Base-by-base conservation (phyloP, 2,329 filamentous ascomycete species). In the Penicillium rolfsii region DNA sequence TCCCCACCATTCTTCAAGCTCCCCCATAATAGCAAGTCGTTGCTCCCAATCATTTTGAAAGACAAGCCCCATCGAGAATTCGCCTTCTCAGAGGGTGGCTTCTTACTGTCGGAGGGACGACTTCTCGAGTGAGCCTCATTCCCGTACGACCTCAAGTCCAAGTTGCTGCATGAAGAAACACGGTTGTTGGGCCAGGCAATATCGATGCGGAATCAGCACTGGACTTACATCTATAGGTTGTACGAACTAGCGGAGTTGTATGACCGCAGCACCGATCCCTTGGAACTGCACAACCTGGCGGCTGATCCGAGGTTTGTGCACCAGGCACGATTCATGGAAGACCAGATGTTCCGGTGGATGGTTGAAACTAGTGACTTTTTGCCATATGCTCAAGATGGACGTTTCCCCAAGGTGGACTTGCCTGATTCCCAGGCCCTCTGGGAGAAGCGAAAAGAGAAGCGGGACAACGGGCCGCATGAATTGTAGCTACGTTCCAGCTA, bases 211-310 rank as follows among this genome's bases (percentile, higher is more conserved):
- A 56, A 58, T 43, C 30, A 41, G 1, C 66, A 73, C 0, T 82
- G 76, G 75, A 79, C 78, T 0, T 82, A 75, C 45, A 67, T 83
- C 0, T 83, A 82, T 53, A 72, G 79, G 0, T 63, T 82, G 2
- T 82, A 82, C 55, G 80, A 83, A 61, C 73, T 77, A 0, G 65
- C 73, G 0, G 81, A 83, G 73, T 66, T 83, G 14, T 82, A 83
- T 57, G 65, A 76, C 57, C 74, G 77, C 0, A 49, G 62, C 0
- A 58, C 71, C 1, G 80, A 82, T 52, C 73, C 74, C 0, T 67
- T 75, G 5, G 80, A 80, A 70, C 60, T 53, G 35, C 53, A 61
- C 53, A 60, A 60, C 14, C 43, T 58, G 14, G 58, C 58, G 40
- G 55, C 58, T 53, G 60, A 63, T 52, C 55, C 43, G 43, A 11